Base-by-base conservation (phyloP, 176 grass and related monocot species). In the Zoysia japonica region DNA sequence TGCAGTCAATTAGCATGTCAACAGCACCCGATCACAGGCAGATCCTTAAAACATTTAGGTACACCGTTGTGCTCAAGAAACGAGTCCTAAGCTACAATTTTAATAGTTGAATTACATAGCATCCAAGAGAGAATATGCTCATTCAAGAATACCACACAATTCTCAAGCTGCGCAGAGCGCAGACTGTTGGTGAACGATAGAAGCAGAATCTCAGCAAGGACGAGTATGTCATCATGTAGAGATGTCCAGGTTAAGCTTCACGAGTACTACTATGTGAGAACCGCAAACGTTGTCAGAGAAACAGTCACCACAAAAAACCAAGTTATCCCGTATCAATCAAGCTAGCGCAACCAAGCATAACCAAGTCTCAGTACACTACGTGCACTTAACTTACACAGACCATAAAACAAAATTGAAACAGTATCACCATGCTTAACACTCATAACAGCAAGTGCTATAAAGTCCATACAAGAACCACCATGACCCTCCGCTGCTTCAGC, bases 401-500 rank as follows among this genome's bases (percentile, higher is more conserved):
- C 41, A 35, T 6, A 78, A 79, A 73, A 47, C 15, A 72, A 74
- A 80, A 67, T 2, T 74, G 76, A 62, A 67, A 68, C 2, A 0
- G 3, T 17, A 61, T 48, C 51, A 80, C 16, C 50, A 85, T 43
- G 7, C 9, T 39, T 43, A 67, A 16, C 50, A 41, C 63, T 80
- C 15, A 85, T 28, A 57, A 17, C 7, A 20, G 6, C 47, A 67
- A 39, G 16, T 49, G 72, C 50, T 42, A 42, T 47, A 61, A 61
- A 77, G 77, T 78, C 60, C 78, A 70, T 51, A 64, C 53, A 78
- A 50, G 7, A 78, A 80, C 35, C 40, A 67, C 13, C 35, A 51
- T 11, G 61, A 13, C 19, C 14, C 42, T 3, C 45, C 50, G 4
- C 16, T 10, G 8, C 49, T 55, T 96, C 77, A 96, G 52, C 93